phyloP scores from a whole-genome alignment of 1,284 basidiomycete species.

The Austroboletus rostrupii region DNA sequence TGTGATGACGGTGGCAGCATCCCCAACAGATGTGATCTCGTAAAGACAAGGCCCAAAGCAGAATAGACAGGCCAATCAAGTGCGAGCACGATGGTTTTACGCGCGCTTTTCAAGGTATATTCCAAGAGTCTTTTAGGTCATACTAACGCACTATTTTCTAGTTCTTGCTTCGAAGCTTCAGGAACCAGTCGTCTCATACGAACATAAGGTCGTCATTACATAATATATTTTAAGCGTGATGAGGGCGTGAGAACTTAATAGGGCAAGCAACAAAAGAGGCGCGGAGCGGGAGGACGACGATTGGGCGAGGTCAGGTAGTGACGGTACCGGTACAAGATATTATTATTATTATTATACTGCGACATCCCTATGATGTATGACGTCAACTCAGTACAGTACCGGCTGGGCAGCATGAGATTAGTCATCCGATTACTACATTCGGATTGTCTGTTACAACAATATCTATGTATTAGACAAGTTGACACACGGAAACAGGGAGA shows the following conservation, averaged over 20 bases:
- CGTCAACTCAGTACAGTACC: too few species aligned
- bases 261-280: too few species aligned
- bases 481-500: slow-evolving; percentile 77
- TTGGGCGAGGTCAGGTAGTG: too few species aligned
- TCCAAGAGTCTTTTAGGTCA: slow-evolving; percentile 4
- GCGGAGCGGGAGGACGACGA: too few species aligned
- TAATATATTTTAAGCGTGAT: slow-evolving; percentile 44
- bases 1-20: slow-evolving; percentile 87
- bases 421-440: too few species aligned
- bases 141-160: slow-evolving; percentile 29
- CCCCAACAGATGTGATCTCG: slow-evolving; percentile 77
- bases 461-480: slow-evolving; percentile 57
- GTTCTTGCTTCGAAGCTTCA: slow-evolving; percentile 78
- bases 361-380: too few species aligned
- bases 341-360: too few species aligned
- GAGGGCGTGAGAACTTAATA: too few species aligned
- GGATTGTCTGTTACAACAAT: too few species aligned
- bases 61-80: slow-evolving; percentile 80
- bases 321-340: too few species aligned
- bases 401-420: too few species aligned
- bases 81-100: slow-evolving; percentile 87
- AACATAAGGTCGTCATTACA: slow-evolving; percentile 84
- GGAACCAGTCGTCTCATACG: slow-evolving; percentile 85
- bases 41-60: slow-evolving; percentile 71
- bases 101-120: slow-evolving; percentile 85